Base-by-base conservation (phyloP, 2,329 filamentous ascomycete species). In the Apiospora aurea region DNA sequence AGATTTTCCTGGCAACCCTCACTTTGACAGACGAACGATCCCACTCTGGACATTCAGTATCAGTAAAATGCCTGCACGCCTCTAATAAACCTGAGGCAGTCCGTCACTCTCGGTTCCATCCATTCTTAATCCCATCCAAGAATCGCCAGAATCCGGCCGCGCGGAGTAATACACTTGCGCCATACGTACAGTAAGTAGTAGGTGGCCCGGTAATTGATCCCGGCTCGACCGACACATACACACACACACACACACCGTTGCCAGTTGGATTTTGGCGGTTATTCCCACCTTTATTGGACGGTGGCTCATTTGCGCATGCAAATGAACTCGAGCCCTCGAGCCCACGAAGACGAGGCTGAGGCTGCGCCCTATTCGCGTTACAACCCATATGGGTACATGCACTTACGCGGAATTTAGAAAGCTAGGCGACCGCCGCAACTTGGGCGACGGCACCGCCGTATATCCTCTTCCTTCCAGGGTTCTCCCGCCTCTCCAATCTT, bases 81-180 rank as follows among this genome's bases (percentile, higher is more conserved):
- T 44, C 44, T 49, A 41, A 64, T 64, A 38, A 41, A 69, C 67
- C 67, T 69, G 44, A 69, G 34, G 67, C 67, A 69, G 41, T 49
- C 67, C 44, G 47, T 46, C 67, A 6, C 26, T 47, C 67, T 69
- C 67, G 67, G 67, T 49, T 69, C 26, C 67, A 49, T 69, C 41
- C 57, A 64, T 64, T 64, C 57, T 64, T 14, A 64, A 64, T 41
- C 29, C 53, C 29, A 61, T 21, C 53, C 53, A 61, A 61, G 14
- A 61, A 8, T 21, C 10, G 53, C 29, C 21, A 38, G 29, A 61
- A 16, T 38, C 29, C 29, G 53, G 53, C 53, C 16, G 34, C 29
- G 53, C 53, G 53, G 53, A 61, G 53, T 61, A 61, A 61, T 61
- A 61, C 53, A 61, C 16, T 61, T 61, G 53, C 53, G 53, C 53